phyloP scores from a whole-genome alignment of 2,329 filamentous ascomycete genomes.

The Penicillium brevicompactum region DNA sequence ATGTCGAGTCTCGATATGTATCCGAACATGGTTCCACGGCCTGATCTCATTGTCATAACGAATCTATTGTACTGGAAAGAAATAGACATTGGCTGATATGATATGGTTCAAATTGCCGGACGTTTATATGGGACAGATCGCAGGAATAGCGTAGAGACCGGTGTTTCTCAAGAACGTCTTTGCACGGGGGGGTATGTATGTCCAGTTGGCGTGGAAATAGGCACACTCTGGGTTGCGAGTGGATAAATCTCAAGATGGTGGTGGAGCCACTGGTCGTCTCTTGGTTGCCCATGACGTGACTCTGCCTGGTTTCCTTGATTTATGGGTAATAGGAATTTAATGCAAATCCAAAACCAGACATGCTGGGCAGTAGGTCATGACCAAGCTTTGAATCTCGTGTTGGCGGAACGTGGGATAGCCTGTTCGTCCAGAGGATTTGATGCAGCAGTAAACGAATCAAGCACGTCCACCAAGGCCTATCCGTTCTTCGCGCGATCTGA shows the following conservation, averaged over 20 bases:
- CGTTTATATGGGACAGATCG: neutral
- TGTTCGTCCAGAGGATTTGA: neutral
- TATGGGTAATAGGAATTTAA: neutral
- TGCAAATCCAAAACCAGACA: neutral
- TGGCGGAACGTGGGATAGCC: neutral
- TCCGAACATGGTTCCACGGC: neutral
- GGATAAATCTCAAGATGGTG: neutral
- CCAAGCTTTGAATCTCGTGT: conserved; percentile 2
- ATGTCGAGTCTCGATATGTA: conserved; percentile 8
- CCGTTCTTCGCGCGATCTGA: conserved; percentile 49
- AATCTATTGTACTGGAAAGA: neutral
- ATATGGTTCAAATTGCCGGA: neutral
- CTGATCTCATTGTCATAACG: neutral
- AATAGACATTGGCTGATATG: neutral
- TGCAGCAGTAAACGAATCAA: conserved; percentile 9
- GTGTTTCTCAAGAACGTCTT: neutral
- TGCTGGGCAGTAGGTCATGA: neutral
- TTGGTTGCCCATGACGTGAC: neutral
- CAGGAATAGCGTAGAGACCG: neutral
- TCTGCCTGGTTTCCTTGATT: neutral
- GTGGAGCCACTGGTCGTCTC: neutral
- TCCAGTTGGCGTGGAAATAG: neutral
- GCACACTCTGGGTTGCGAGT: neutral
- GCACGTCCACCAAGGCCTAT: conserved; percentile 41
- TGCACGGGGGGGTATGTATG: neutral